Percentiles rank a stretch among this genome's conserved stretches.
phyloP scores from a whole-genome alignment of 148 eudicot species.

The Beta vulgaris region DNA sequence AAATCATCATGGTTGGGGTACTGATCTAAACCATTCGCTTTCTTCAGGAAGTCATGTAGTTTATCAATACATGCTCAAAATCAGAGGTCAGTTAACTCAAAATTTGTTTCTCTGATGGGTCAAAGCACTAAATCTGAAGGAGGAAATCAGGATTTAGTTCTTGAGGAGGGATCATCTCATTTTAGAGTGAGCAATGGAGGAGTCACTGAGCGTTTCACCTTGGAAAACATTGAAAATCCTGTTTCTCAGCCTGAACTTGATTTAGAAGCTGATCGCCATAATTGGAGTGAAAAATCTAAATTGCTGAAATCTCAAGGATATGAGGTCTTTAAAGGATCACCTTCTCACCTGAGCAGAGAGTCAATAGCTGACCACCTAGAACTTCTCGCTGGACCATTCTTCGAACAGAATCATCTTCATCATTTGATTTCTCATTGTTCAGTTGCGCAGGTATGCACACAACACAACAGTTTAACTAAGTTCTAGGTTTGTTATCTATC shows the following conservation, averaged over 20 bases:
- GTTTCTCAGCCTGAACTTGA: conserved; percentile 1
- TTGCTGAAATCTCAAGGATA: conserved; percentile 7
- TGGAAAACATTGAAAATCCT: background rate
- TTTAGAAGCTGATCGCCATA: conserved; percentile 21
- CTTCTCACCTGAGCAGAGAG: conserved; percentile 16
- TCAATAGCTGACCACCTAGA: conserved; percentile 22
- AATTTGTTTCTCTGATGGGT: conserved; percentile 1
- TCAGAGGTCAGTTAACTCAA: conserved; percentile 12
- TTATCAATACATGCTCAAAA: conserved; percentile 18
- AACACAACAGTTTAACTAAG: conserved; percentile 1
- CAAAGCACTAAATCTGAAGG: conserved; percentile 13
- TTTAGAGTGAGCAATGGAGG: conserved; percentile 14
- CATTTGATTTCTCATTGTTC: conserved; percentile 12
- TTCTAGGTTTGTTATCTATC: background rate
- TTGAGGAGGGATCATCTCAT: conserved; percentile 22
- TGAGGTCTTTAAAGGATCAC: conserved; percentile 21
- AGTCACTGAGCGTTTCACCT: background rate
- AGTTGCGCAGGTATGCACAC: conserved; percentile 29
- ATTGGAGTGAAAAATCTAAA: conserved; percentile 11
- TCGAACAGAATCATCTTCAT: conserved; percentile 16
- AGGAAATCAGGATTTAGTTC: background rate
- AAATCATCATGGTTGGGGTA: background rate
- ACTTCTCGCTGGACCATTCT: background rate
- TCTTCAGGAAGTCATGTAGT: conserved; percentile 32
- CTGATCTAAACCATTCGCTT: conserved; percentile 14